Base-by-base conservation (phyloP, 1,139 yeast genomes). In the Yamadazyma sp. region DNA sequence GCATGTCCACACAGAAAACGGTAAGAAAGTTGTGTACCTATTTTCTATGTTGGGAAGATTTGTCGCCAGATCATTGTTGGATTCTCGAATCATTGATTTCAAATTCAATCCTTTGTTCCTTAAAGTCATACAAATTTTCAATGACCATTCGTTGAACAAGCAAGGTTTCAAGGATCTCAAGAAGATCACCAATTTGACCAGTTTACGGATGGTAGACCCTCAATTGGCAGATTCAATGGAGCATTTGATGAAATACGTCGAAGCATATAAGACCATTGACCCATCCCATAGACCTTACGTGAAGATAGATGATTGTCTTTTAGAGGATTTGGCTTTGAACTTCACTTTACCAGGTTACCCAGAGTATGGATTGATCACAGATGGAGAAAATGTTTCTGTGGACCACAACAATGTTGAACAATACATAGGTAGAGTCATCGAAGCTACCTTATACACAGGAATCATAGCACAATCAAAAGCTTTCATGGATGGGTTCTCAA, bases 31-130 rank as follows among this genome's bases (percentile, higher is more conserved):
- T 0, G 44, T 84, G 15, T 71, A 73, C 32, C 62, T 83, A 34
- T 92, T 87, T 60, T 70, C 73, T 15, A 73, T 80, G 15, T 62
- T 92, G 44, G 98, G 98, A 2, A 82, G 79, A 41, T 88, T 92
- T 54, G 71, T 91, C 41, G 97, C 96, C 0, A 72, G 98, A 44
- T 86, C 97, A 0, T 66, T 91, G 58, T 62, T 92, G 38, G 98
- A 92, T 61, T 83, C 89, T 12, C 71, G 98, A 48, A 81, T 91
- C 39, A 75, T 92, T 41, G 98, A 92, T 58, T 82, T 92, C 59
- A 73, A 81, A 39, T 82, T 92, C 61, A 88, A 82, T 55, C 76
- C 81, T 0, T 60, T 80, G 4, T 88, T 92, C 54, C 84, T 92
- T 58, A 70, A 72, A 45, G 45, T 83, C 16, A 56, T 64, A 4